phyloP scores from a whole-genome alignment of 225 moss, liverwort and hornwort genomes.

The Marchantia paleacea region DNA sequence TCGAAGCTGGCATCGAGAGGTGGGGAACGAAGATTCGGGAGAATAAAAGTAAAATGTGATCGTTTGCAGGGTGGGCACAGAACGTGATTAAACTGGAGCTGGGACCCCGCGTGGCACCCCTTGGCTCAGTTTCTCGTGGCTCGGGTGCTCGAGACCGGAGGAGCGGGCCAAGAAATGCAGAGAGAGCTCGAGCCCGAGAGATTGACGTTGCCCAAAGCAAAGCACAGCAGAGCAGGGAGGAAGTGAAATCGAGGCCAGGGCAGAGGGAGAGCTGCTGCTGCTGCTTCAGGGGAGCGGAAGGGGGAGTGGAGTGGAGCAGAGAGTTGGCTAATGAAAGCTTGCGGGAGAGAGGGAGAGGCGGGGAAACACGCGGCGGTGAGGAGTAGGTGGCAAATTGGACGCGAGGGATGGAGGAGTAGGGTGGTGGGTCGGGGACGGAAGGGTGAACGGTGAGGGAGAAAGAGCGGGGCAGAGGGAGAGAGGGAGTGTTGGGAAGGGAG shows the following conservation, averaged over 20 bases:
- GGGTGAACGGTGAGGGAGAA: too few relatives aligned
- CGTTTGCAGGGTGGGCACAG: neutral
- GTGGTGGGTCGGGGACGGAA: neutral
- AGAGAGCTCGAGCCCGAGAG: neutral
- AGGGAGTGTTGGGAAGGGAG: neutral
- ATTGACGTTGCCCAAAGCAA: too few relatives aligned
- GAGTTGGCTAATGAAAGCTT: neutral
- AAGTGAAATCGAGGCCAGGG: neutral
- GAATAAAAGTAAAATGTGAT: neutral
- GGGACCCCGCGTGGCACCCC: neutral
- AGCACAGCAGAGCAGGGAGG: too few relatives aligned
- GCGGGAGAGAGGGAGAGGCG: neutral
- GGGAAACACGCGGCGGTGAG: constrained; percentile 20
- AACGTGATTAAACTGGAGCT: neutral
- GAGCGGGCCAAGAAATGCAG: too few relatives aligned
- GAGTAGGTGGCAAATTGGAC: neutral
- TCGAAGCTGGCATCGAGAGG: constrained; percentile 2
- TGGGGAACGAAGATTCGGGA: neutral
- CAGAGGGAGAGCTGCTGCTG: neutral
- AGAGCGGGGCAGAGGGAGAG: neutral
- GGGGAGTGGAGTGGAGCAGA: neutral
- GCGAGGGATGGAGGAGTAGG: neutral
- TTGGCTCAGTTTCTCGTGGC: neutral
- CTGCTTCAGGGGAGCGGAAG: too few relatives aligned
- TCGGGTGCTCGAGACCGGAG: too few relatives aligned